Percentiles rank a stretch among this genome's conserved stretches.
Evolutionary conservation across 2,329 filamentous ascomycete genomes (phyloP).

Genomic region (Fusarium kyushuense): DNA sequence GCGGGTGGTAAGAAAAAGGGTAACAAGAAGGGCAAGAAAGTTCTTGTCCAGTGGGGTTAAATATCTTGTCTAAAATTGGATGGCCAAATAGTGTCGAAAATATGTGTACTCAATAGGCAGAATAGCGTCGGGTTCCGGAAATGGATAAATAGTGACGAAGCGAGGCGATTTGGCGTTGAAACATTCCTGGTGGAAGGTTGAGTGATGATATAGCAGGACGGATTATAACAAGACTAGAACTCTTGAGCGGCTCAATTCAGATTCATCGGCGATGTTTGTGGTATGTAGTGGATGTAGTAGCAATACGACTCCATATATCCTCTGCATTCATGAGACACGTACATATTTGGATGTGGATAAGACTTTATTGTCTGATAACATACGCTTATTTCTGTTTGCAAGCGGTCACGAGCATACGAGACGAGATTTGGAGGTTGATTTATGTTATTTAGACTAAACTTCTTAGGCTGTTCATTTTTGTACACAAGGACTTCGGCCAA

Average conservation of each 20-base stretch:
- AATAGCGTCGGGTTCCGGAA: background rate
- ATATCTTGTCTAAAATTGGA: background rate
- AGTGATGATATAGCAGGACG: background rate
- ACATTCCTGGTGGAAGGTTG: background rate
- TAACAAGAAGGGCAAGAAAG: conserved; percentile 70
- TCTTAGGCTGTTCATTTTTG: too few relatives aligned
- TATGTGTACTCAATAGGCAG: background rate
- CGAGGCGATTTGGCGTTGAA: background rate
- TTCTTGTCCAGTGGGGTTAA: conserved; percentile 71
- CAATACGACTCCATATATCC: background rate
- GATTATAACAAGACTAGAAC: background rate
- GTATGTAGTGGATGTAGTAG: background rate
- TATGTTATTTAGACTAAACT: too few relatives aligned
- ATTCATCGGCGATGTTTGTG: background rate
- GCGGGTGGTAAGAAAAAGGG: conserved; percentile 65
- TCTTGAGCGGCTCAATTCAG: background rate
- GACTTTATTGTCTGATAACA: too few relatives aligned
- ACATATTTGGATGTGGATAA: too few relatives aligned
- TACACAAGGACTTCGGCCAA: too few relatives aligned
- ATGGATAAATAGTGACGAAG: conserved; percentile 5
- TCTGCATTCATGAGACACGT: background rate
- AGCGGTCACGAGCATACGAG: too few relatives aligned
- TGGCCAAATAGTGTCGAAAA: background rate
- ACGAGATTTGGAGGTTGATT: too few relatives aligned
- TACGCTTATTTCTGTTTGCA: too few relatives aligned